Conservation (phyloP, 257 asterid genomes). For the Solanum rostratum region DNA sequence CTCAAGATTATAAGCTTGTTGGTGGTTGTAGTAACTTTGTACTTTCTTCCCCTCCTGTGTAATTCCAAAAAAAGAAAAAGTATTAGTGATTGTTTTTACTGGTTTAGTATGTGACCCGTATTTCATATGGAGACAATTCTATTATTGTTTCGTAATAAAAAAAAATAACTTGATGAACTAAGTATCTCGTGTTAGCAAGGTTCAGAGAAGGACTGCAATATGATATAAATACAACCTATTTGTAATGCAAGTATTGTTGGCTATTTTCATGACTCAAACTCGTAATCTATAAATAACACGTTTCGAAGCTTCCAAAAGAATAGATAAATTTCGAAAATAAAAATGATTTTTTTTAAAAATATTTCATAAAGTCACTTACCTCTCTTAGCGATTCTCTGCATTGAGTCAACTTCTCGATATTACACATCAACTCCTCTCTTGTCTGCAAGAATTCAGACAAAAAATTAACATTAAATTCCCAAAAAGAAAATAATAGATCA, state of each 20-base stretch:
- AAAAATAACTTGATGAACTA: background rate
- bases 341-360: background rate
- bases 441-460: conserved; percentile 15
- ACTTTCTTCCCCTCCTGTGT: conserved; percentile 10
- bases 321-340: background rate
- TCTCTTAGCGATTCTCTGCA: conserved; percentile 19
- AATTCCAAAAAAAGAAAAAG: background rate
- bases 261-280: background rate
- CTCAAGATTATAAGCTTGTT: conserved; percentile 20
- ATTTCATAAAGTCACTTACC: conserved; percentile 22
- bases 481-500: background rate
- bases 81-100: background rate
- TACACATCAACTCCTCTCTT: conserved; percentile 13
- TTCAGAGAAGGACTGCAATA: background rate
- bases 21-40: conserved; percentile 5
- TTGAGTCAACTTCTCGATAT: conserved; percentile 21
- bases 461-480: background rate
- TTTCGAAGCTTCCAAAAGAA: background rate
- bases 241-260: background rate
- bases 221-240: too few relatives aligned
- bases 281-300: background rate
- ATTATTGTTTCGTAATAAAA: background rate
- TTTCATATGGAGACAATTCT: background rate
- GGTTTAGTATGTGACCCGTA: background rate
- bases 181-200: background rate